Conservation (phyloP, 2,329 filamentous ascomycete genomes). For the Sarocladium oryzae region DNA sequence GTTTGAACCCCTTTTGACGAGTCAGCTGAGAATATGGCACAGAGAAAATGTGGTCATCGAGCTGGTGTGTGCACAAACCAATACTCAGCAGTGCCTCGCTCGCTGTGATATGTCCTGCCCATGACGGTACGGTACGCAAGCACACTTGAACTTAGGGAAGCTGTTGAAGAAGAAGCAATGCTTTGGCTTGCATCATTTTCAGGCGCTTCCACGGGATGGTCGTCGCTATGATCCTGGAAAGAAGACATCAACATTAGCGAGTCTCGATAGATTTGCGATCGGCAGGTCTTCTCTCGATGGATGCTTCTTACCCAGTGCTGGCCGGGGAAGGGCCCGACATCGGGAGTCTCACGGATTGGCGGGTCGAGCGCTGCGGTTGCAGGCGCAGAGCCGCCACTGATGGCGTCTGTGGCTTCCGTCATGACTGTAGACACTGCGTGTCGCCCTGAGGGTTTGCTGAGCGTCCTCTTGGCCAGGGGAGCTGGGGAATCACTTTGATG, state of each 20-base stretch:
- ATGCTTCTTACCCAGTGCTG: not conserved
- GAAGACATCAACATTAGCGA: not conserved
- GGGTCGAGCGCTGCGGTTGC: not conserved
- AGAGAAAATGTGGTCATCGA: not conserved
- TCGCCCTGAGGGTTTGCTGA: too few relatives aligned
- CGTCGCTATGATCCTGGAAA: not conserved
- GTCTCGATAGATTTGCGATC: too few relatives aligned
- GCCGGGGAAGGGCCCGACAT: not conserved
- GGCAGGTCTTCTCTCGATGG: too few relatives aligned
- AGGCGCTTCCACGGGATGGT: not conserved
- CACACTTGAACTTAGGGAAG: slow-evolving; percentile 24
- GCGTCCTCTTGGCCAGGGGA: too few relatives aligned
- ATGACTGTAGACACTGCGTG: too few relatives aligned
- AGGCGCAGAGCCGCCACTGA: not conserved
- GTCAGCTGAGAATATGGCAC: not conserved
- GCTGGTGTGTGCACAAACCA: slow-evolving; percentile 16
- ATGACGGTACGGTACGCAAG: slow-evolving; percentile 23
- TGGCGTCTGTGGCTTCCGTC: too few relatives aligned
- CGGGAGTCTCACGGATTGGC: not conserved
- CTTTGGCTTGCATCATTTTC: slow-evolving; percentile 7
- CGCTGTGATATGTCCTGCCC: slow-evolving; percentile 25
- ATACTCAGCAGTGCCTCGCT: slow-evolving; percentile 20
- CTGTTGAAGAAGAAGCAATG: slow-evolving; percentile 17
- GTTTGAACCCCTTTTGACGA: slow-evolving; percentile 15
- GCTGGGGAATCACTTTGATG: too few relatives aligned